Evolutionary conservation across 352 stramenopile genomes (phyloP), one percentile per base, ranked within the genome.

Genomic region (Saprolegnia diclina): DNA sequence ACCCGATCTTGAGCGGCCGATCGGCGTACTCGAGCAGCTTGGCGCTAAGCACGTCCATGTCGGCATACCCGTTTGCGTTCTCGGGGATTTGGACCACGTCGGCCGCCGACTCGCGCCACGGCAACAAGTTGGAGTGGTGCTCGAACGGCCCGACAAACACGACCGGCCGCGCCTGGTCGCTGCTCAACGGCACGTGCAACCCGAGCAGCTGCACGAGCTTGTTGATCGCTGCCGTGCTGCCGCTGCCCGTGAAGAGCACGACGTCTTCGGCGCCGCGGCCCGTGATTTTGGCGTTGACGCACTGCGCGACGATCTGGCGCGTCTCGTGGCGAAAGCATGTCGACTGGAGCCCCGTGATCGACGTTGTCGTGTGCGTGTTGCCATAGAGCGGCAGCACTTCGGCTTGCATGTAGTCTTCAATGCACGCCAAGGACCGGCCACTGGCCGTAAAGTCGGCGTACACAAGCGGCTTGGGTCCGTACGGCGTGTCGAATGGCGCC

Each of bases 71-170:
- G 14, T 64, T 65, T 13, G 74, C 72, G 18, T 83, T 73, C 48
- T 89, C 87, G 1, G 79, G 77, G 35, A 97, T 84, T 29, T 74
- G 73, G 24, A 96, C 77, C 22, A 97, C 83, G n/a, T 96, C 82
- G 1, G 83, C 85, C 11, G 67, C 79, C 62, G 82, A 94, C 79
- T 99, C 97, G 53, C 96, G 76, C 96, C 96, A 99, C 5, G 96
- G 96, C 11, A 99, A 75, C 16, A 99, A 72, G 79, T 99, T 99
- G 37, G 92, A 98, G 75, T 99, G 97, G 76, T 99, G 96, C 74
- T 98, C 97, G 65, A 97, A 98, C 6, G 96, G 96, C 46, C 92
- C 84, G 18, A 92, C 90, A 56, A 98, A 92, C 61, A 98, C 89
- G 9, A 98, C 85, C 0, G 93, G 83, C 16, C 46, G 46, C 5